These are phyloP conservation scores for Zygotorulaspora sp. DNA, from an alignment of 805 yeast species.

Conservation along the genomic window DNA sequence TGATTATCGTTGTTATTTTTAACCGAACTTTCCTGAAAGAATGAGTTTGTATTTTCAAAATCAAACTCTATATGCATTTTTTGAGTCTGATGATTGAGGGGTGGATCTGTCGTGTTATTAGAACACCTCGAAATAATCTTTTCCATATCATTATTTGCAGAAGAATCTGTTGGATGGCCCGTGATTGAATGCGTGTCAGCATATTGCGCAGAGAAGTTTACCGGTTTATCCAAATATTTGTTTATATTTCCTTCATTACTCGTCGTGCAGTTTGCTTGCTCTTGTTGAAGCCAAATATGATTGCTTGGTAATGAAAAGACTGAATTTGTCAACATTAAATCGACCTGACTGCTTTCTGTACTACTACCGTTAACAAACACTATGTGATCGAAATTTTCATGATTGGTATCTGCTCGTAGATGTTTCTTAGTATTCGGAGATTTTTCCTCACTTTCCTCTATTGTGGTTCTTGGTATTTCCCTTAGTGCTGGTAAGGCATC, in stretches of 20 bases:
- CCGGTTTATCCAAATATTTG: neutral
- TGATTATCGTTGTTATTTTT: conserved; percentile 1
- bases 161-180: no score
- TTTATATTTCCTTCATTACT: neutral
- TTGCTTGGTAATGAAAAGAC: conserved; percentile 20
- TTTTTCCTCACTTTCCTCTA: conserved; percentile 16
- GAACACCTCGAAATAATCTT: neutral
- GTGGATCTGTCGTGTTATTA: neutral
- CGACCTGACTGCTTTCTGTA: conserved; percentile 25
- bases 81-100: neutral
- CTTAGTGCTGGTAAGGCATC: conserved; percentile 18
- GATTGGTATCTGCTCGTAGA: conserved; percentile 5
- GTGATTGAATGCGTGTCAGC: neutral
- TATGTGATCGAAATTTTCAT: conserved; percentile 9
- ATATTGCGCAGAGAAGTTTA: neutral
- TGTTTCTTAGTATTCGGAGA: conserved; percentile 2
- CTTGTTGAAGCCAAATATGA: conserved; percentile 9
- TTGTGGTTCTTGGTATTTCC: conserved; percentile 15
- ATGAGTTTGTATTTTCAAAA: conserved; percentile 23
- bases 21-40: conserved; percentile 16
- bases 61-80: conserved; percentile 28
- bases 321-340: conserved; percentile 25
- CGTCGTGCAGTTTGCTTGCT: conserved; percentile 9
- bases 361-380: conserved; percentile 18
- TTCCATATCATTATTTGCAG: neutral